A percentile compares a stretch with the other conserved stretches of the same genome.
Evolutionary conservation across 129 eudicot genomes (phyloP).

Genomic region (Flaveria ramosissima): DNA sequence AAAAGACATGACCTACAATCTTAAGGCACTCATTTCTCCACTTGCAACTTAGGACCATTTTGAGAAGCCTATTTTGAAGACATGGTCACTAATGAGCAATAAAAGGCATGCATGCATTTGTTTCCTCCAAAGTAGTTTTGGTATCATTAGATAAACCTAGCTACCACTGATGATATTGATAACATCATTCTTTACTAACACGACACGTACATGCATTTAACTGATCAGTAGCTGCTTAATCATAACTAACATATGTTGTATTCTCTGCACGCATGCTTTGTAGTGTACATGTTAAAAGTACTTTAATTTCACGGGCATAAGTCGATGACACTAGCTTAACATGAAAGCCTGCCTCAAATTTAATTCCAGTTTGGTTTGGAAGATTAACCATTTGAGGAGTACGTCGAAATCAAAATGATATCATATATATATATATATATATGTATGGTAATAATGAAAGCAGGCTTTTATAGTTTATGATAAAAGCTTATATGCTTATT

Average conservation of each 20-base stretch:
- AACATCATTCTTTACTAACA: not conserved
- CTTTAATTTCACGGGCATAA: not conserved
- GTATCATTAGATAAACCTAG: not conserved
- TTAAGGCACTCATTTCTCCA: constrained; percentile 1
- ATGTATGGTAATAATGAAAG: constrained; percentile 20
- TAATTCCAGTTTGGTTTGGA: not conserved
- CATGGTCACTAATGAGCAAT: constrained; percentile 9
- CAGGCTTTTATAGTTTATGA: constrained; percentile 37
- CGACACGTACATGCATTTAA: not conserved
- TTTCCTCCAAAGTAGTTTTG: not conserved
- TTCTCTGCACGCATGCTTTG: not conserved
- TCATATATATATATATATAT: no score
- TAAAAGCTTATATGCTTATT: constrained; percentile 35
- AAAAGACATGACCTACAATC: constrained; percentile 18
- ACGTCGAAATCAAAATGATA: constrained; percentile 12
- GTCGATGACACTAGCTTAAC: constrained; percentile 10
- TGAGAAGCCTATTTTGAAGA: constrained; percentile 18
- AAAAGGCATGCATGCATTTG: not conserved
- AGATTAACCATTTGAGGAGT: not conserved
- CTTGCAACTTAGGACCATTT: constrained; percentile 13
- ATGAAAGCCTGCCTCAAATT: constrained; percentile 15
- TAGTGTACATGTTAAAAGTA: not conserved
- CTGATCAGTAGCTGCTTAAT: not conserved
- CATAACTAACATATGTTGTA: not conserved
- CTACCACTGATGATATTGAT: not conserved